Base-by-base conservation (phyloP, 805 yeast genomes). In the Metschnikowia reukaufii region DNA sequence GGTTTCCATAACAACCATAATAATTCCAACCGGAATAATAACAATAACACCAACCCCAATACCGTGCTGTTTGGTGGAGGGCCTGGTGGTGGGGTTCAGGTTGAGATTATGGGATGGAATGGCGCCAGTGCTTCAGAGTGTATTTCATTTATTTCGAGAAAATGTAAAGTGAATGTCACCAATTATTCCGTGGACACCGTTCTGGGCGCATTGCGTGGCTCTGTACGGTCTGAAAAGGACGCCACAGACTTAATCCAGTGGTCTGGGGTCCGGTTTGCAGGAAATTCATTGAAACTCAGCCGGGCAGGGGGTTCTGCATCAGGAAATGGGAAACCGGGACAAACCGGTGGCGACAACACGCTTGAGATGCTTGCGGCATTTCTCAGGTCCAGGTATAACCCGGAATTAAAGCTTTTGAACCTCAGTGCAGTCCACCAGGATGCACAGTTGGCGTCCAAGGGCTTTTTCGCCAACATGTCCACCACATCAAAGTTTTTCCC, bases 251-350 rank as follows among this genome's bases (percentile, higher is more conserved):
- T 89, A 40, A 62, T 70, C 35, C 78, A 76, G 49, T 83, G 85
- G 79, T 73, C 77, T 35, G 96, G 96, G n/a, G 82, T 85, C 42
- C 73, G 83, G 49, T 90, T 88, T 70, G 95, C 96, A 1, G 92
- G 94, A 8, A 77, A 80, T 39, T 60, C 80, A 2, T 72, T 91
- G 56, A 75, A 73, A 51, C 76, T 91, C 50, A 68, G 73, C 41
- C 69, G 77, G 44, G 50, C 58, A 7, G 48, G 55, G 4, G 12
- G 16, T 35, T 16, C 44, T 49, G 44, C 52, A 42, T n/a, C 42
- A 12, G 23, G 12, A 2, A 46, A 44, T 4, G 43, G 36, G 16
- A 27, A 45, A 9, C 18, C 47, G 5, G 13, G 37, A 15, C 51
- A 47, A 31, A 42, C 48, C 13, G 27, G 35, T 47, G 36, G 61